A percentile compares a stretch with the other conserved stretches of the same genome.
These are phyloP conservation scores for Podosphaera aphanis DNA, from an alignment of 2,329 filamentous ascomycete species.

Conservation along the genomic window DNA sequence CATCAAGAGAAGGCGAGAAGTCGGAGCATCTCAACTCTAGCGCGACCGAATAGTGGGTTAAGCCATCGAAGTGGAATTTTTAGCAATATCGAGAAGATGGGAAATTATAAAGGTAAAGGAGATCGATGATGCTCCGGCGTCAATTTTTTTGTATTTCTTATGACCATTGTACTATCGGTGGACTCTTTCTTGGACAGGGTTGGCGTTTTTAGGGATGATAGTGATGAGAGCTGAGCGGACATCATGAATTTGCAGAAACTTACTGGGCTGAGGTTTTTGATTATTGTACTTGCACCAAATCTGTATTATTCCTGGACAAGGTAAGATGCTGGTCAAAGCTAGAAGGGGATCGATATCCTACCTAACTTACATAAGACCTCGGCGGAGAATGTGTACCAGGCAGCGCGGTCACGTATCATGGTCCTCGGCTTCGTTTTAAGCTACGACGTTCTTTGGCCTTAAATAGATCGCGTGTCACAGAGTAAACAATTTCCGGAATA, in stretches of 20 bases:
- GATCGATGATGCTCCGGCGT: constrained; percentile 2
- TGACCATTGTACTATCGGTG: neutral
- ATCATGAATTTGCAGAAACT: neutral
- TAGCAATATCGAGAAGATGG: constrained; percentile 76
- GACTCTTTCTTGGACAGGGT: neutral
- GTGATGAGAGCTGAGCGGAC: neutral
- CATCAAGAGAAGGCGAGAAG: constrained; percentile 17
- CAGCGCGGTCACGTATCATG: no score
- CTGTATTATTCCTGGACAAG: no score
- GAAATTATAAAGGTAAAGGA: constrained; percentile 24
- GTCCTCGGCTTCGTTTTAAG: no score
- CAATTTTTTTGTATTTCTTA: neutral
- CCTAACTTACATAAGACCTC: no score
- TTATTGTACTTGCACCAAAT: no score
- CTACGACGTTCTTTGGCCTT: no score
- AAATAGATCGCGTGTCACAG: no score
- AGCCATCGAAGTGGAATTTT: constrained; percentile 46
- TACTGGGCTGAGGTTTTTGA: neutral
- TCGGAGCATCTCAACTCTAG: constrained; percentile 14
- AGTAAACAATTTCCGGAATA: no score
- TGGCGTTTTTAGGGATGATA: neutral
- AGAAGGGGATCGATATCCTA: no score
- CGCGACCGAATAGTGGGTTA: constrained; percentile 14
- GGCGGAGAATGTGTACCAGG: no score
- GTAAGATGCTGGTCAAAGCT: no score